Evolutionary conservation across 768 basidiomycete species (phyloP).

Genomic region (Lactarius evosmus): DNA sequence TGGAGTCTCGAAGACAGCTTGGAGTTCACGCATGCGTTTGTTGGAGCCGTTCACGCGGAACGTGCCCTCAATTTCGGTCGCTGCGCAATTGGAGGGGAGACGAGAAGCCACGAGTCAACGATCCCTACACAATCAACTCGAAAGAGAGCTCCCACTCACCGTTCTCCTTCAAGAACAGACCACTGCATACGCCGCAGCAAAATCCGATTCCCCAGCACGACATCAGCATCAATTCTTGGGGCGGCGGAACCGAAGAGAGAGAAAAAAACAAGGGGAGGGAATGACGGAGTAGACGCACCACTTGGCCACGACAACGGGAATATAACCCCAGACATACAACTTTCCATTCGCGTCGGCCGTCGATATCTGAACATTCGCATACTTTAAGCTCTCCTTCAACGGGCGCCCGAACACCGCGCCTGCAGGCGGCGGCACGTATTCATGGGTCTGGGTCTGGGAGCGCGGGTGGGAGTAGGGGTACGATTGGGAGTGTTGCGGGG

Average conservation of each 20-base stretch:
- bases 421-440: conserved; percentile 38
- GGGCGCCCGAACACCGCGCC: conserved; percentile 78
- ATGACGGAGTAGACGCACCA: conserved; percentile 54
- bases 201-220: not conserved
- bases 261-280: conserved; percentile 13
- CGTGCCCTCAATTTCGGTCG: conserved; percentile 88
- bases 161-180: conserved; percentile 91
- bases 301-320: conserved; percentile 97
- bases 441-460: conserved; percentile 16
- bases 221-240: not conserved
- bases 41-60: conserved; percentile 96
- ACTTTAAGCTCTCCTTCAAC: conserved; percentile 76
- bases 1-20: conserved; percentile 83
- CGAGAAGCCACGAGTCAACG: conserved; percentile 2
- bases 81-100: conserved; percentile 35
- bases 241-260: conserved; percentile 25
- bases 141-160: conserved; percentile 44
- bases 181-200: conserved; percentile 44
- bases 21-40: conserved; percentile 94
- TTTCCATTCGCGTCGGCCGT: conserved; percentile 81
- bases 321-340: conserved; percentile 88
- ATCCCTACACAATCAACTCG: not conserved
- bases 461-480: conserved; percentile 6
- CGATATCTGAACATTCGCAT: conserved; percentile 91
- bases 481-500: conserved; percentile 11